These are phyloP conservation scores for Plectosphaerella plurivora DNA, from an alignment of 2,329 filamentous ascomycete genomes.

Conservation along the genomic window DNA sequence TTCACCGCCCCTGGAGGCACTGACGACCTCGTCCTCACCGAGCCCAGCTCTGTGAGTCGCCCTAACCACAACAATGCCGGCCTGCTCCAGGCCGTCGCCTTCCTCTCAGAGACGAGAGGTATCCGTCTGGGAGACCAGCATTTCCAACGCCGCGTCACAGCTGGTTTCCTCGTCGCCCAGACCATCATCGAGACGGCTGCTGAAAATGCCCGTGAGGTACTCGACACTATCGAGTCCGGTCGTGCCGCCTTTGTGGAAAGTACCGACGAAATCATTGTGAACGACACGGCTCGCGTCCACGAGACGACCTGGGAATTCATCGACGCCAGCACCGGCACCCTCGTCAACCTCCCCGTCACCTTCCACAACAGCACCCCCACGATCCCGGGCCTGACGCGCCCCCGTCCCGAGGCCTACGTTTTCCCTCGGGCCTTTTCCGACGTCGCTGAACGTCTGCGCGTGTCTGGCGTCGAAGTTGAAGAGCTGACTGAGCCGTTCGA, in stretches of 20 bases:
- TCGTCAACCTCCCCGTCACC: constrained; percentile 6
- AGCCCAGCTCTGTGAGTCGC: constrained; percentile 7
- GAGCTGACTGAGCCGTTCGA: constrained; percentile 5
- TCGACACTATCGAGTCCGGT: constrained; percentile 8
- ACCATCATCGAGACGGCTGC: constrained; percentile 4
- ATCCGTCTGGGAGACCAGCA: constrained; percentile 9
- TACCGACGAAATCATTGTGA: constrained; percentile 10
- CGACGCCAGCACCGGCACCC: constrained; percentile 3
- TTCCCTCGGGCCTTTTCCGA: constrained; percentile 7
- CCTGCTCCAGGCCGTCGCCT: constrained; percentile 6
- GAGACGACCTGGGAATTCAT: constrained; percentile 5
- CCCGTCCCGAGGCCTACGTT: constrained; percentile 8
- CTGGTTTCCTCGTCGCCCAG: constrained; percentile 5
- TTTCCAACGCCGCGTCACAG: constrained; percentile 7
- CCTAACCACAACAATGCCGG: constrained; percentile 4
- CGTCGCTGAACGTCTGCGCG: constrained; percentile 6
- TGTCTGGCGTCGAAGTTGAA: constrained; percentile 6
- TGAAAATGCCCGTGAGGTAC: constrained; percentile 4
- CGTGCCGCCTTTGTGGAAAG: constrained; percentile 5
- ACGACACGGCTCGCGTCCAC: constrained; percentile 3
- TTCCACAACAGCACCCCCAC: constrained; percentile 11
- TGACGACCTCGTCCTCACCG: constrained; percentile 4
- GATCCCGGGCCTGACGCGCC: constrained; percentile 4
- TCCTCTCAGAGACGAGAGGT: constrained; percentile 9
- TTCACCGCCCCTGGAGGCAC: constrained; percentile 3